Evolutionary conservation across 306 rosid genomes (phyloP), one percentile per base, ranked within the genome.

Genomic region (Mucuna pruriens): DNA sequence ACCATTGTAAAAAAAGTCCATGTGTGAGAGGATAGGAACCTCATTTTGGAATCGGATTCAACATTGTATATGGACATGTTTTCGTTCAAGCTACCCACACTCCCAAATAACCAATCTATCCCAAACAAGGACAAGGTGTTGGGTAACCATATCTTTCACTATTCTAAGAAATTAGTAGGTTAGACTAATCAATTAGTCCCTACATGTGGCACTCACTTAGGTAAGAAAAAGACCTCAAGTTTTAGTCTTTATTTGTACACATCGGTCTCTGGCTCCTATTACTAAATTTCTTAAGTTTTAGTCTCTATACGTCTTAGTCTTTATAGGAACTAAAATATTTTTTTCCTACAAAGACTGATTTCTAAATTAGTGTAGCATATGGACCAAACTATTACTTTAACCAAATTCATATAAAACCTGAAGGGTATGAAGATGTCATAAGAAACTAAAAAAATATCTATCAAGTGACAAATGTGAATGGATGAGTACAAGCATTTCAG

Each of bases 1-100:
- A 77, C 26, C 62, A 16, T 12, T 13, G 60, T 46, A 54, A 6
- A 64, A 65, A 29, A 38, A 55, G 13, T 4, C 9, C 6, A 16
- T 20, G 39, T 78, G 40, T 23, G 64, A 72, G 64, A 72, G 80
- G 71, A 79, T 74, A 11, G 48, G 22, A 67, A 69, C 16, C n/a
- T 39, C 40, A 25, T 46, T 65, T 66, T 84, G 61, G 42, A 78
- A 74, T 57, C 20, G 71, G 33, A 44, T 9, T 6, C 54, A 54
- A 7, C 40, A 48, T 42, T 3, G 29, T 78, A 40, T 62, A 3
- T 71, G 44, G 46, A 15, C 17, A 23, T 23, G 46, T 45, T 82
- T 60, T 54, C 2, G 23, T 45, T 76, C 5, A 36, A 63, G 63
- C 3, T 0, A 46, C 62, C 58, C 10, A 31, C 29, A 6, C 6